These are phyloP conservation scores for Mycena venus DNA, from an alignment of 768 basidiomycete species.

Conservation along the genomic window DNA sequence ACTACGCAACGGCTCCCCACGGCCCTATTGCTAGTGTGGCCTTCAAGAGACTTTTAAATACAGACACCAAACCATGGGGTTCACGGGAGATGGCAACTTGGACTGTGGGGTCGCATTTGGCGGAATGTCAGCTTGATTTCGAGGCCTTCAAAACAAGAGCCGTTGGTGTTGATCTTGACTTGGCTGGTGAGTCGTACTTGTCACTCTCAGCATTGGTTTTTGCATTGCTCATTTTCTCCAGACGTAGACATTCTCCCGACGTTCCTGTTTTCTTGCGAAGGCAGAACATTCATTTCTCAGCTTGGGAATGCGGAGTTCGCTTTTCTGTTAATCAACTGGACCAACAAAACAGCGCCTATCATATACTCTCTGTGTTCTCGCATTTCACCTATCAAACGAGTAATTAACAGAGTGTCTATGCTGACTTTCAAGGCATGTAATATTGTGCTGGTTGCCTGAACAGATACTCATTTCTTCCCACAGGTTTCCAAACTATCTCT, in stretches of 20 bases:
- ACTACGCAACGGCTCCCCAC: neutral
- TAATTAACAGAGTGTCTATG: conserved; percentile 1
- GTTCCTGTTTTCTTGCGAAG: neutral
- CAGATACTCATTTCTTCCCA: neutral
- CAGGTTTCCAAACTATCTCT: neutral
- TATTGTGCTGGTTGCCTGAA: neutral
- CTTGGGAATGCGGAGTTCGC: neutral
- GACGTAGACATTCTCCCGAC: neutral
- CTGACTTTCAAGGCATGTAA: neutral
- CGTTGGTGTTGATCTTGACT: neutral
- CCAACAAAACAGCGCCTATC: neutral
- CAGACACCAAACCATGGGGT: neutral
- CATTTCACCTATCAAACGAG: conserved; percentile 2
- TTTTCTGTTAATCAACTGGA: neutral
- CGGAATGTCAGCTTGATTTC: neutral
- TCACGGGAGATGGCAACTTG: neutral
- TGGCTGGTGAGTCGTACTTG: neutral
- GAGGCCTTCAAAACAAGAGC: neutral
- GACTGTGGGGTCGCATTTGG: neutral
- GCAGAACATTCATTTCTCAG: neutral
- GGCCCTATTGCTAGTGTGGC: neutral
- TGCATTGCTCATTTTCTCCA: neutral
- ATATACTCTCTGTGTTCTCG: neutral
- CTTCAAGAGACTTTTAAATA: neutral
- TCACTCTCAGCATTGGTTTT: neutral